phyloP scores from a whole-genome alignment of 2,329 filamentous ascomycete genomes.

The Epichloe bromicola region DNA sequence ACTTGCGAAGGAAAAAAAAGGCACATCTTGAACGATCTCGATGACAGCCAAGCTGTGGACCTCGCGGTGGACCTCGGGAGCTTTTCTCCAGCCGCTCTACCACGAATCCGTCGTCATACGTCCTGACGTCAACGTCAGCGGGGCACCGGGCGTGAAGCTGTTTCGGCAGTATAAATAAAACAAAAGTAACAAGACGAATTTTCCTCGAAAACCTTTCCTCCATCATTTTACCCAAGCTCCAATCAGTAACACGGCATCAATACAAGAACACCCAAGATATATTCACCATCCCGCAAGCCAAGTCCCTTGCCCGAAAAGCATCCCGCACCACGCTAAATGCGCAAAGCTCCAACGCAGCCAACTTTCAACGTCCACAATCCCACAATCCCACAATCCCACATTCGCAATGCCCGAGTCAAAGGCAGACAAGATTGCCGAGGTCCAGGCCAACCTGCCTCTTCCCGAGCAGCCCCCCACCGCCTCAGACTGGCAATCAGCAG shows the following conservation, averaged over 20 bases:
- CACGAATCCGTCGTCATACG: background rate
- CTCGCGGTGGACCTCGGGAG: background rate
- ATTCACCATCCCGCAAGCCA: background rate
- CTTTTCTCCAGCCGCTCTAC: background rate
- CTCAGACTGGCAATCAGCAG: constrained; percentile 68
- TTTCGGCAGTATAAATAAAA: background rate
- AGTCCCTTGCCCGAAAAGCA: background rate
- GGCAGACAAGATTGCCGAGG: constrained; percentile 51
- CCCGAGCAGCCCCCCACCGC: constrained; percentile 63
- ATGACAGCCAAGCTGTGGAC: background rate
- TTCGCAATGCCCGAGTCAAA: constrained; percentile 35
- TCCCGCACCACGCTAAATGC: background rate
- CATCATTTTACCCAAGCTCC: no score
- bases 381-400: background rate
- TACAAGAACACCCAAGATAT: background rate
- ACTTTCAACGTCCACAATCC: background rate
- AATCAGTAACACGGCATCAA: no score
- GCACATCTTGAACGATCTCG: background rate
- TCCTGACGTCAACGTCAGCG: background rate
- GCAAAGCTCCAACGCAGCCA: background rate
- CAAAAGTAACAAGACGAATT: background rate
- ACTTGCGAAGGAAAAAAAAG: no score
- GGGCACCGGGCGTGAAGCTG: no score
- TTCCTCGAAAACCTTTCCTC: no score
- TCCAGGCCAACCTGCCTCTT: constrained; percentile 61